Percentiles rank a stretch among this genome's conserved stretches.
Conservation (phyloP, 495 filamentous ascomycete genomes). For the Lophium mytilinum region DNA sequence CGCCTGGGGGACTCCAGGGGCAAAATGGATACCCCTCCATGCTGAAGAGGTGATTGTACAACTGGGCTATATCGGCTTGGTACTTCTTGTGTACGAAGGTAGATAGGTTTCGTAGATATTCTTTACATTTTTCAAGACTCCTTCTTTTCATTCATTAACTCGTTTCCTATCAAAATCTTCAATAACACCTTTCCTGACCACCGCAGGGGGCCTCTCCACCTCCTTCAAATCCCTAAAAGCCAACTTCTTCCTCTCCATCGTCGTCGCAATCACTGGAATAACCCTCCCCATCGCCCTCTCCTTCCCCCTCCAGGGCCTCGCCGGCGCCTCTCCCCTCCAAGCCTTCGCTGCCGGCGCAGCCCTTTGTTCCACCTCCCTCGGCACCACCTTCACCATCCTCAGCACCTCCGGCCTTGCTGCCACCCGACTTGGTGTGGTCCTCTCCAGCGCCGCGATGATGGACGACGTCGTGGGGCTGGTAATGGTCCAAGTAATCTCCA, state of each 20-base stretch:
- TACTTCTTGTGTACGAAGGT: constrained; percentile 69
- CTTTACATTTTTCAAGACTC: background rate
- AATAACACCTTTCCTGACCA: background rate
- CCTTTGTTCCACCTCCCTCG: constrained; percentile 66
- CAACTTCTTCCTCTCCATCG: constrained; percentile 51
- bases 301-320: constrained; percentile 45
- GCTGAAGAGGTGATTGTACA: constrained; percentile 53
- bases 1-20: constrained; percentile 55
- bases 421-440: constrained; percentile 60
- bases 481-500: constrained; percentile 61
- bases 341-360: constrained; percentile 71
- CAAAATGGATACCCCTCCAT: constrained; percentile 42
- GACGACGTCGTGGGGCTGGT: constrained; percentile 79
- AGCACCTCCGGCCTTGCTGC: constrained; percentile 45
- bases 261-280: constrained; percentile 59
- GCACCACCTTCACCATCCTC: constrained; percentile 72
- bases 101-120: background rate
- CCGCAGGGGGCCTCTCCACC: constrained; percentile 56
- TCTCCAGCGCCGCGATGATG: constrained; percentile 67
- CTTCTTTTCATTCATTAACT: too few species aligned
- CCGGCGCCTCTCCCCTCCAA: constrained; percentile 45
- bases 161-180: background rate
- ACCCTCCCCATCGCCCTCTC: constrained; percentile 58
- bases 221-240: constrained; percentile 48
- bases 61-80: constrained; percentile 69